phyloP scores from a whole-genome alignment of 2,329 filamentous ascomycete species.

The Zalaria sp. region DNA sequence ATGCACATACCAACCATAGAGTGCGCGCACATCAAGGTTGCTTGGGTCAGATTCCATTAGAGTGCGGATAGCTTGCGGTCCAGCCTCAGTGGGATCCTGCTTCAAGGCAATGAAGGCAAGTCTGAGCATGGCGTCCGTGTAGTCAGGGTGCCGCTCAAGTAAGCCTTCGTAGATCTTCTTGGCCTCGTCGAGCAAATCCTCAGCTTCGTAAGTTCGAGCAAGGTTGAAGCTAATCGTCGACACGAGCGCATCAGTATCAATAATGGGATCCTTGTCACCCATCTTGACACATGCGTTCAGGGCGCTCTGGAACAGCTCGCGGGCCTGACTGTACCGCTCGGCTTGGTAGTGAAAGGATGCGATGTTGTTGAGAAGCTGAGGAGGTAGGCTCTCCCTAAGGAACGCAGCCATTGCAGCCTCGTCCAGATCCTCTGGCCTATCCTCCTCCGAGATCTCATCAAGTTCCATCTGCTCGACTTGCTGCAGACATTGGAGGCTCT shows the following conservation, averaged over 20 bases:
- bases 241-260: constrained; percentile 80
- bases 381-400: constrained; percentile 67
- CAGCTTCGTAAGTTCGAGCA: constrained; percentile 80
- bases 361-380: constrained; percentile 92
- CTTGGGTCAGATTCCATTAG: constrained; percentile 71
- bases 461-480: constrained; percentile 87
- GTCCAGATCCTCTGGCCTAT: constrained; percentile 37
- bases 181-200: constrained; percentile 67
- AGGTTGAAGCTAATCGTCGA: constrained; percentile 97
- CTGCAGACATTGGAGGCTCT: constrained; percentile 78
- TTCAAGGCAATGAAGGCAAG: constrained; percentile 81
- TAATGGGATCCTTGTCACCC: constrained; percentile 52
- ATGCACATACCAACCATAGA: constrained; percentile 93
- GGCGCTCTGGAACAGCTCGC: constrained; percentile 84
- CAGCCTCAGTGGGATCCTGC: constrained; percentile 69
- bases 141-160: constrained; percentile 69
- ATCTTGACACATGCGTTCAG: constrained; percentile 76
- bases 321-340: constrained; percentile 66
- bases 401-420: constrained; percentile 26
- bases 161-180: constrained; percentile 79
- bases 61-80: constrained; percentile 71
- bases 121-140: constrained; percentile 79
- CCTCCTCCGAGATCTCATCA: constrained; percentile 58
- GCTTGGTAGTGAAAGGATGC: constrained; percentile 88
- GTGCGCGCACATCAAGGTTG: constrained; percentile 79